Conservation (phyloP, 139 green algal genomes). For the Pycnococcus provasolii region DNA sequence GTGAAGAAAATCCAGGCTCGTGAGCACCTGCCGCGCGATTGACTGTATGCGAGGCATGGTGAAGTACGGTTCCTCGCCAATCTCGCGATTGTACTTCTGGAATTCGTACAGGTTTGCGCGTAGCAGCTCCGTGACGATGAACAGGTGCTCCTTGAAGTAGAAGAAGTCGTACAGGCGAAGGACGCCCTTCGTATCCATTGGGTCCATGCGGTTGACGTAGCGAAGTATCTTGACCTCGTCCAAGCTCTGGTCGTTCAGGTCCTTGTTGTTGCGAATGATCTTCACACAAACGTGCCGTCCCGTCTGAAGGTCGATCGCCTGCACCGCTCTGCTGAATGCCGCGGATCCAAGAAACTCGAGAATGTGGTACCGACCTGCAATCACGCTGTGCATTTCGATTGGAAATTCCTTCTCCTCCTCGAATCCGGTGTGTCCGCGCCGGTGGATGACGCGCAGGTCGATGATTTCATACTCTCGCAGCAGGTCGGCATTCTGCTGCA, state of each 20-base stretch:
- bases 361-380: conserved; percentile 78
- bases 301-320: conserved; percentile 78
- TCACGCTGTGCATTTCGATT: conserved; percentile 65
- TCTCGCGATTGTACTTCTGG: conserved; percentile 83
- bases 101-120: conserved; percentile 96
- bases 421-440: conserved; percentile 67
- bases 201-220: conserved; percentile 76
- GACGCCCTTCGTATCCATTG: conserved; percentile 69
- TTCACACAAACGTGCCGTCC: conserved; percentile 79
- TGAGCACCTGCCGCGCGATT: conserved; percentile 70
- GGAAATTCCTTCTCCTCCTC: conserved; percentile 84
- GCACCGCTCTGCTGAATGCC: conserved; percentile 87
- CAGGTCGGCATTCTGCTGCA: too few species aligned
- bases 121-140: conserved; percentile 93
- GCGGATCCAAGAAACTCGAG: conserved; percentile 79
- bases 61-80: conserved; percentile 76
- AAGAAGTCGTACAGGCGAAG: conserved; percentile 92
- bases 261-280: conserved; percentile 97
- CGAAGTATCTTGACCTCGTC: conserved; percentile 94
- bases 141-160: conserved; percentile 77
- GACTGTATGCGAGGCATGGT: conserved; percentile 67
- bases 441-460: conserved; percentile 60
- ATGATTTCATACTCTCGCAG: conserved; percentile 54
- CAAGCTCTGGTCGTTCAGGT: conserved; percentile 92
- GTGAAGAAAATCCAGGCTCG: conserved; percentile 78